A percentile compares a stretch with the other conserved stretches of the same genome.
Evolutionary conservation across 2,329 filamentous ascomycete species (phyloP).

Genomic region (Fusarium torreyae): DNA sequence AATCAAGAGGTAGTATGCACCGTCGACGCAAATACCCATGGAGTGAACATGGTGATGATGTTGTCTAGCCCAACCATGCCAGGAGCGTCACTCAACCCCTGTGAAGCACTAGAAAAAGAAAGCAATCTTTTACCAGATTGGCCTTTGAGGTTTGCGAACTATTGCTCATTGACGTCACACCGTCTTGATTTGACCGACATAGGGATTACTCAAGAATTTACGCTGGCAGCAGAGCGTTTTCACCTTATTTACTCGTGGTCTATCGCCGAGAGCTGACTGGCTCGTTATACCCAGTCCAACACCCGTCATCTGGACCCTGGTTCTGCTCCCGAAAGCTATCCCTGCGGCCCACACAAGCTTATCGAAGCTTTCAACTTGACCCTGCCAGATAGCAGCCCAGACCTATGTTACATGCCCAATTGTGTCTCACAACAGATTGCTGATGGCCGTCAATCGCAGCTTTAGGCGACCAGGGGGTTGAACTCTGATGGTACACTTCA

Average conservation of each 20-base stretch:
- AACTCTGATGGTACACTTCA: slow-evolving; percentile 30
- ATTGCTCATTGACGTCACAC: slow-evolving; percentile 37
- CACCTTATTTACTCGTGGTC: slow-evolving; percentile 39
- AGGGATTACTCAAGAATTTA: slow-evolving; percentile 13
- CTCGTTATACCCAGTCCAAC: slow-evolving; percentile 14
- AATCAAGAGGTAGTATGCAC: background rate
- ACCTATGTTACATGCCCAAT: slow-evolving; percentile 36
- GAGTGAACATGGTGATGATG: background rate
- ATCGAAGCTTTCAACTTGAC: slow-evolving; percentile 42
- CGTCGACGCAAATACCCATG: background rate
- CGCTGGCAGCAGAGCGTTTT: slow-evolving; percentile 29
- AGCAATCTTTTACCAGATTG: background rate
- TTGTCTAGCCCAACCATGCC: background rate
- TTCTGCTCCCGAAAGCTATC: slow-evolving; percentile 36
- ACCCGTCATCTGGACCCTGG: slow-evolving; percentile 30
- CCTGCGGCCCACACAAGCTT: slow-evolving; percentile 40
- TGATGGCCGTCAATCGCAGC: slow-evolving; percentile 23
- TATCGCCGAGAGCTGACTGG: slow-evolving; percentile 46
- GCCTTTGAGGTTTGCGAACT: background rate
- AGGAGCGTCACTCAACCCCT: background rate
- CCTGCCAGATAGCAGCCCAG: slow-evolving; percentile 28
- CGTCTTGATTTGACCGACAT: slow-evolving; percentile 23
- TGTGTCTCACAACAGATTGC: slow-evolving; percentile 41
- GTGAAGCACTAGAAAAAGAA: slow-evolving; percentile 4
- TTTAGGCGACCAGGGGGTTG: slow-evolving; percentile 12